Conservation (phyloP, 768 basidiomycete species). For the Amylocystis lapponica region DNA sequence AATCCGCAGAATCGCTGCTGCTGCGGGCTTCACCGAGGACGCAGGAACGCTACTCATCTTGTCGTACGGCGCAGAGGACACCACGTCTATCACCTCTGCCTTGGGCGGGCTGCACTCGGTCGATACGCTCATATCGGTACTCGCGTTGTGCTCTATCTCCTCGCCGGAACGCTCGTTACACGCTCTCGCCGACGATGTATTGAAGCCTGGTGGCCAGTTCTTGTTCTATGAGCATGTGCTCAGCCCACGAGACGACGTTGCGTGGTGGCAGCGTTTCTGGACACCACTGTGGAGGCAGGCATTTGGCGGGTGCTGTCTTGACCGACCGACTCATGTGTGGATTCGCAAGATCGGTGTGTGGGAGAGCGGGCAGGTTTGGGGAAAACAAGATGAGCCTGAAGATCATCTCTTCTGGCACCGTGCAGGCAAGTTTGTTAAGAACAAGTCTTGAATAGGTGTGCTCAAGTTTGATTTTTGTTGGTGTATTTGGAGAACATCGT, state of each 20-base stretch:
- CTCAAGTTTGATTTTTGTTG: no score
- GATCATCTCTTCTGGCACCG: constrained; percentile 59
- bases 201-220: constrained; percentile 60
- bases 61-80: constrained; percentile 58
- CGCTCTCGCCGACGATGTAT: constrained; percentile 41
- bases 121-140: constrained; percentile 59
- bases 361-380: constrained; percentile 41
- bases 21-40: constrained; percentile 47
- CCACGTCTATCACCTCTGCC: constrained; percentile 38
- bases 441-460: background rate
- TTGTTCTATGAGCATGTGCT: constrained; percentile 70
- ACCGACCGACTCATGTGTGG: constrained; percentile 48
- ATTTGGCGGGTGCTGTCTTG: constrained; percentile 62
- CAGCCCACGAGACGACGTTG: constrained; percentile 45
- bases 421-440: constrained; percentile 52
- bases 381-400: constrained; percentile 45
- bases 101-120: constrained; percentile 34
- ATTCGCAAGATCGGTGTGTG: constrained; percentile 42
- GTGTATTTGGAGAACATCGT: no score
- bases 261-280: constrained; percentile 74
- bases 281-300: constrained; percentile 56
- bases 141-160: constrained; percentile 65
- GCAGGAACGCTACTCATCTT: constrained; percentile 54
- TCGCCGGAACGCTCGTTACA: constrained; percentile 43
- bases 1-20: constrained; percentile 43